Conservation (phyloP, 129 eudicot species). For the Pittosporum tobira region DNA sequence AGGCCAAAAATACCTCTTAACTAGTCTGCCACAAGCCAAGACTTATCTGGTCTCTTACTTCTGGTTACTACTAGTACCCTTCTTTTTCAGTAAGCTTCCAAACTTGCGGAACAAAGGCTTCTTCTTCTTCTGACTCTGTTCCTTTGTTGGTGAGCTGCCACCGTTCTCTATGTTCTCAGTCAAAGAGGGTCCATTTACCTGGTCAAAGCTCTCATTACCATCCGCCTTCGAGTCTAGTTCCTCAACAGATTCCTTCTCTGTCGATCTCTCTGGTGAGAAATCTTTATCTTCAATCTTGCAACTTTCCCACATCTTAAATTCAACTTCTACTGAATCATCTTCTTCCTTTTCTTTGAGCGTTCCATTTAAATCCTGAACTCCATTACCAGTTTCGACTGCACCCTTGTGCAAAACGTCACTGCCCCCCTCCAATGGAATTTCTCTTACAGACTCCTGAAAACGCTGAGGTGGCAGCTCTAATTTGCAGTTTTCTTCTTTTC, state of each 20-base stretch:
- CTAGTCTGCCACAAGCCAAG: slow-evolving; percentile 17
- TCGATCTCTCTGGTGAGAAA: slow-evolving; percentile 55
- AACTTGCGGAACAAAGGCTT: slow-evolving; percentile 74
- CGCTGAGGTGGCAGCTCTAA: slow-evolving; percentile 14
- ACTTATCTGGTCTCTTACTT: slow-evolving; percentile 19
- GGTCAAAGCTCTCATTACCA: slow-evolving; percentile 41
- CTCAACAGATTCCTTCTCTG: slow-evolving; percentile 56
- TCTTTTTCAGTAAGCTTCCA: slow-evolving; percentile 85
- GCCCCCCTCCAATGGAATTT: slow-evolving; percentile 19
- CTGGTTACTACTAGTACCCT: slow-evolving; percentile 47
- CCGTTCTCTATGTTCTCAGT: slow-evolving; percentile 43
- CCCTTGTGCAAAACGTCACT: slow-evolving; percentile 22
- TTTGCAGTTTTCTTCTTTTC: slow-evolving; percentile 32
- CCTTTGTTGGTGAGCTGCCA: slow-evolving; percentile 54
- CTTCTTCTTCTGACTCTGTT: slow-evolving; percentile 72
- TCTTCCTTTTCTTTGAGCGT: slow-evolving; percentile 29
- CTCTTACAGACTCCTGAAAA: slow-evolving; percentile 24
- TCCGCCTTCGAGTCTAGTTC: slow-evolving; percentile 65
- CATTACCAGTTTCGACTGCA: slow-evolving; percentile 12
- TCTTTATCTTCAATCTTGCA: slow-evolving; percentile 91
- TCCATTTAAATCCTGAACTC: slow-evolving; percentile 22
- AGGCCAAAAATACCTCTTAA: slow-evolving; percentile 25
- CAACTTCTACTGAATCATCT: slow-evolving; percentile 51
- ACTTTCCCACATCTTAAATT: slow-evolving; percentile 96
- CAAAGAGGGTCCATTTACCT: slow-evolving; percentile 41